Evolutionary conservation across 2,329 filamentous ascomycete genomes (phyloP).

Genomic region (Penicillium psychrosexuale): DNA sequence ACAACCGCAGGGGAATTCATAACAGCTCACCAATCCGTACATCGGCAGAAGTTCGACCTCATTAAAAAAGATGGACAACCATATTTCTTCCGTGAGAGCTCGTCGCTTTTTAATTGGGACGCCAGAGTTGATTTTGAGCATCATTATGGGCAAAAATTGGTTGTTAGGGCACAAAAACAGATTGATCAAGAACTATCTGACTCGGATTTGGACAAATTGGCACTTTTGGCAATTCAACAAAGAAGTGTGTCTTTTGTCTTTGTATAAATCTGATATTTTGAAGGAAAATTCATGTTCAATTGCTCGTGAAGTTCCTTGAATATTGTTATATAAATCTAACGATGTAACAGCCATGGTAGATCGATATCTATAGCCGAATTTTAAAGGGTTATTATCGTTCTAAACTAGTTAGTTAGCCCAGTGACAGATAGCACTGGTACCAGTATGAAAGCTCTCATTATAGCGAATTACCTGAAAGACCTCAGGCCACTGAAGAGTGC

Average conservation of each 20-base stretch:
- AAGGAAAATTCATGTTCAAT: neutral
- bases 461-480: conserved; percentile 4
- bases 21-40: conserved; percentile 7
- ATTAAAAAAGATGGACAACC: neutral
- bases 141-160: neutral
- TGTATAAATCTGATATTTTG: neutral
- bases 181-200: neutral
- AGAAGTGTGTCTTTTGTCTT: neutral
- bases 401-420: too few species aligned
- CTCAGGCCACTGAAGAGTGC: neutral
- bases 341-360: too few species aligned
- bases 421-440: too few species aligned
- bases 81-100: conserved; percentile 9
- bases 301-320: too few species aligned
- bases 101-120: conserved; percentile 3
- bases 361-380: too few species aligned
- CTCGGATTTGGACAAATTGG: conserved; percentile 9
- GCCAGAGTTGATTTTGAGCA: conserved; percentile 1
- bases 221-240: conserved; percentile 1
- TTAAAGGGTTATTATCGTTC: too few species aligned
- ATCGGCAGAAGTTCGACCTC: conserved; percentile 3
- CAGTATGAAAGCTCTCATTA: too few species aligned
- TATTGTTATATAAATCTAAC: too few species aligned
- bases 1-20: neutral
- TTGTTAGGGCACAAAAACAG: neutral